phyloP scores from a whole-genome alignment of 768 basidiomycete species.

The Ramaria rubella region DNA sequence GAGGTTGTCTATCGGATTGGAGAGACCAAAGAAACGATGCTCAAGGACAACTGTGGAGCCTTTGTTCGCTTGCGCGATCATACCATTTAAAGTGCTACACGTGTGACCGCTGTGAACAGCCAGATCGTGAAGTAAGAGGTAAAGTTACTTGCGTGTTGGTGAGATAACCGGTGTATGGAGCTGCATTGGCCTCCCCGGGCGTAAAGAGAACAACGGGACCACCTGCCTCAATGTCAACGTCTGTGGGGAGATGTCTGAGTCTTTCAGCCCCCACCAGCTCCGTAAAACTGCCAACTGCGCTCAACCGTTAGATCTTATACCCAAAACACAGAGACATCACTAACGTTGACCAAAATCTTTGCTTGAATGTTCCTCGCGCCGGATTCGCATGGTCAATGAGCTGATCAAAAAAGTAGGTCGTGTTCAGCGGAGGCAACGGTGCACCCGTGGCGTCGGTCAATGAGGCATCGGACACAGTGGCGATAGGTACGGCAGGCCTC shows the following conservation, averaged over 20 bases:
- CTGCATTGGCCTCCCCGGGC: constrained; percentile 59
- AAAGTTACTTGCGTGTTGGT: constrained; percentile 36
- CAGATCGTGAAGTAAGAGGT: neutral
- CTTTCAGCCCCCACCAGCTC: neutral
- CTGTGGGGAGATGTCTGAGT: neutral
- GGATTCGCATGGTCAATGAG: constrained; percentile 49
- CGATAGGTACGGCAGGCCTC: neutral
- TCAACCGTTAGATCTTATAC: neutral
- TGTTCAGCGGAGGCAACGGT: constrained; percentile 25
- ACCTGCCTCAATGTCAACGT: constrained; percentile 14
- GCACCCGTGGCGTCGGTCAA: constrained; percentile 4
- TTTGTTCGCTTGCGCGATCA: constrained; percentile 57
- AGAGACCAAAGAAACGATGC: constrained; percentile 71
- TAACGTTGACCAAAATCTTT: constrained; percentile 66
- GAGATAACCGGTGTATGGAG: constrained; percentile 43
- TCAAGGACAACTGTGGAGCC: constrained; percentile 59
- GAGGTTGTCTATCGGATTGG: constrained; percentile 61
- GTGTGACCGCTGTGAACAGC: neutral
- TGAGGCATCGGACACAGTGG: neutral
- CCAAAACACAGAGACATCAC: constrained; percentile 13
- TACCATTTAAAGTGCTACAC: constrained; percentile 47
- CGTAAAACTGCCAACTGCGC: constrained; percentile 1
- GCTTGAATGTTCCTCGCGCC: constrained; percentile 66
- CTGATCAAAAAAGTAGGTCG: constrained; percentile 48
- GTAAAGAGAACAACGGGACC: constrained; percentile 61